phyloP scores from a whole-genome alignment of 2,329 filamentous ascomycete genomes.

The Penicillium expansum region DNA sequence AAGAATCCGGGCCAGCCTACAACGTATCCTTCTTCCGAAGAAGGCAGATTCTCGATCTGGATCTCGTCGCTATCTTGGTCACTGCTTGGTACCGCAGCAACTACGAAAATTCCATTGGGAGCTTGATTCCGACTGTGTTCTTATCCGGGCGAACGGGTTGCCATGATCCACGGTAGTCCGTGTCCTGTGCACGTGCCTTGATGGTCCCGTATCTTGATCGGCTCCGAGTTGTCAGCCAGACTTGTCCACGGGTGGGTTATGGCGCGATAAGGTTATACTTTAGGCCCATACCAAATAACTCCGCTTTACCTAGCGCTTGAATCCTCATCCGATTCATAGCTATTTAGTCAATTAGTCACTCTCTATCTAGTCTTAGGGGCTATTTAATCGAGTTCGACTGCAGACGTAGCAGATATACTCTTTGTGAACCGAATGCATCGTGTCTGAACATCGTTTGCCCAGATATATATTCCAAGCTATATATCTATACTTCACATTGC shows the following conservation, averaged over 20 bases:
- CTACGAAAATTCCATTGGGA: slow-evolving; percentile 60
- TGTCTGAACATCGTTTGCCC: background rate
- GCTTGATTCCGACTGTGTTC: slow-evolving; percentile 56
- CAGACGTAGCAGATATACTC: background rate
- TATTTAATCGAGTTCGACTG: background rate
- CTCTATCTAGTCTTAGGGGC: slow-evolving; percentile 50
- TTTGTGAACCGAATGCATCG: background rate
- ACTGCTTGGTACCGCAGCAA: slow-evolving; percentile 48
- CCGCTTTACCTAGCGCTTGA: slow-evolving; percentile 31
- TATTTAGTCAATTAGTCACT: slow-evolving; percentile 57
- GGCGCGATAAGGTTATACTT: background rate
- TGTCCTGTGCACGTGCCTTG: slow-evolving; percentile 63
- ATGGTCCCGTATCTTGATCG: background rate
- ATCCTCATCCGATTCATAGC: slow-evolving; percentile 54
- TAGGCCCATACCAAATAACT: background rate
- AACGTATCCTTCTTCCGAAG: background rate
- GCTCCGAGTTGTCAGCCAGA: background rate
- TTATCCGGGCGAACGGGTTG: slow-evolving; percentile 56
- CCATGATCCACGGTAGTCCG: slow-evolving; percentile 60
- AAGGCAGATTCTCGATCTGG: slow-evolving; percentile 36
- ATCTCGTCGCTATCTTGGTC: slow-evolving; percentile 39
- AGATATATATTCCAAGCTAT: too few species aligned
- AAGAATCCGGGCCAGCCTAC: background rate
- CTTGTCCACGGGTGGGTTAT: background rate
- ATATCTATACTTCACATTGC: too few species aligned